Conservation (phyloP, 2,329 filamentous ascomycete species). For the Acarospora socialis region DNA sequence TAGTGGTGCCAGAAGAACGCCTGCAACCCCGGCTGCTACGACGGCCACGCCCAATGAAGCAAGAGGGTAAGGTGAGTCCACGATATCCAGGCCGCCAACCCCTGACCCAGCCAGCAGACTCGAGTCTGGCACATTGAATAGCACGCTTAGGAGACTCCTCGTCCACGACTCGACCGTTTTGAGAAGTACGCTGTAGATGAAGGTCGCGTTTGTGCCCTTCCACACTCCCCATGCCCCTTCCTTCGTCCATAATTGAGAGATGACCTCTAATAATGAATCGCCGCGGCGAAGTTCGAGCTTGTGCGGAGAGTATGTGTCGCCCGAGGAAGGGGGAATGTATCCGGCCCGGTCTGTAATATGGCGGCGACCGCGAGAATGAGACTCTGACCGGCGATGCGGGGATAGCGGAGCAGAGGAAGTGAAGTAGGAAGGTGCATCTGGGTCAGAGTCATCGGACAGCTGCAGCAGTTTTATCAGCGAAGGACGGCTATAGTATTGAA, state of each 20-base stretch:
- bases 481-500: slow-evolving; percentile 3
- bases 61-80: slow-evolving; percentile 70
- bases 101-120: slow-evolving; percentile 37
- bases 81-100: slow-evolving; percentile 58
- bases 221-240: slow-evolving; percentile 86
- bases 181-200: slow-evolving; percentile 75
- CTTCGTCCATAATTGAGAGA: slow-evolving; percentile 76
- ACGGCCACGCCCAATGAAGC: slow-evolving; percentile 62
- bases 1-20: slow-evolving; percentile 68
- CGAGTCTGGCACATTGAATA: slow-evolving; percentile 79
- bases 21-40: slow-evolving; percentile 53
- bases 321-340: slow-evolving; percentile 27
- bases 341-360: slow-evolving; percentile 32
- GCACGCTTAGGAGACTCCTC: slow-evolving; percentile 73
- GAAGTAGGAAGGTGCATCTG: slow-evolving; percentile 75
- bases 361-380: slow-evolving; percentile 22
- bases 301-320: slow-evolving; percentile 34
- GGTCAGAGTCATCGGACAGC: slow-evolving; percentile 53
- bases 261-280: slow-evolving; percentile 72
- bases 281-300: slow-evolving; percentile 57
- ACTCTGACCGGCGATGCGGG: slow-evolving; percentile 25
- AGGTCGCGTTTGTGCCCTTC: slow-evolving; percentile 86
- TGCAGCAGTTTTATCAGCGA: too few species aligned
- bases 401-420: slow-evolving; percentile 42
- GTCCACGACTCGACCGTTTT: slow-evolving; percentile 87